phyloP scores from a whole-genome alignment of 352 stramenopile species.

The Phytophthora quininea region DNA sequence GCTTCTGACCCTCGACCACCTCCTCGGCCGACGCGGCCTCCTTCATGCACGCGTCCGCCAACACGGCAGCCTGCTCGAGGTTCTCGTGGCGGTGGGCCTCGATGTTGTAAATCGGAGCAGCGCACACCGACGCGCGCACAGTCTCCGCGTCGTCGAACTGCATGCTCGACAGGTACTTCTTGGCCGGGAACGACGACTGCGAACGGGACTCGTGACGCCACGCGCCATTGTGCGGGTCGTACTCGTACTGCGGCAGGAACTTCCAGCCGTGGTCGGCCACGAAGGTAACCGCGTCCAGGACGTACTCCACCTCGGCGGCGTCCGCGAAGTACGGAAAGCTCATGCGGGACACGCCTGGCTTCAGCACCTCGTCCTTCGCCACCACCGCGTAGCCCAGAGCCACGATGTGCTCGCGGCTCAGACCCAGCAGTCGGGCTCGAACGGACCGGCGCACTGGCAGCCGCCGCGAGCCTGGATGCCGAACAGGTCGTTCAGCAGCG shows the following conservation, averaged over 20 bases:
- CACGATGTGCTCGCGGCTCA: constrained; percentile 74
- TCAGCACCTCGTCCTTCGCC: constrained; percentile 91
- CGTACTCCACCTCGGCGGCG: constrained; percentile 91
- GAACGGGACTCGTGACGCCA: too few relatives aligned
- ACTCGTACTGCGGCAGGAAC: constrained; percentile 94
- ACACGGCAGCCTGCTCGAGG: too few relatives aligned
- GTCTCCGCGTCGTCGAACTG: constrained; percentile 34
- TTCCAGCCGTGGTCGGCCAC: constrained; percentile 93
- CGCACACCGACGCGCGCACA: neutral
- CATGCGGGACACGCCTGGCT: constrained; percentile 95
- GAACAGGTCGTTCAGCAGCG: constrained; percentile 98
- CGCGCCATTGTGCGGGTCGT: constrained; percentile 32
- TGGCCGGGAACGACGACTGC: constrained; percentile 12
- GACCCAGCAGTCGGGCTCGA: constrained; percentile 92
- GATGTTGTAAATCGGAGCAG: too few relatives aligned
- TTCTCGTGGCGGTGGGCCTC: too few relatives aligned
- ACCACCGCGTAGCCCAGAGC: constrained; percentile 89
- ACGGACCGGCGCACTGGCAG: constrained; percentile 92
- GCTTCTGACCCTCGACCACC: too few relatives aligned
- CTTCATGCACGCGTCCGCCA: too few relatives aligned
- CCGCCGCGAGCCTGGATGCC: constrained; percentile 86
- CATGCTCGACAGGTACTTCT: constrained; percentile 38
- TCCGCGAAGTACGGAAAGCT: constrained; percentile 92
- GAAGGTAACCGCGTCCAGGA: constrained; percentile 92
- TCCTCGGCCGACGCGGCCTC: too few relatives aligned